Base-by-base conservation (phyloP, 73 alveolate genomes). In the Paramecium pentaurelia region DNA sequence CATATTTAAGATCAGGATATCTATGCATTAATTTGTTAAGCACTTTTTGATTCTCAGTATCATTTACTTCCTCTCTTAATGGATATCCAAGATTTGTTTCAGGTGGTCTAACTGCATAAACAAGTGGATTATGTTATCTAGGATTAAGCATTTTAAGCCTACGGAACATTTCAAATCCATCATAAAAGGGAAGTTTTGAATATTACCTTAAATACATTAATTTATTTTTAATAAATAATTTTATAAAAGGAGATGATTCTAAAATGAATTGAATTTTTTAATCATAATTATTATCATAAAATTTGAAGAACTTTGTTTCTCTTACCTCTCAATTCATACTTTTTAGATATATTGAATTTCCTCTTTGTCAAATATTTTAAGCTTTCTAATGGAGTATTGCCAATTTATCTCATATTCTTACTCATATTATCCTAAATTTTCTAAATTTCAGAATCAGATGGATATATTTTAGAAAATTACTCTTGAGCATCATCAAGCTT, bases 1-100 rank as follows among this genome's bases (percentile, higher is more conserved):
- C 91, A 80, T 80, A 80, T 45, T 80, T 80, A 9, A 80, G 54
- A 47, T 80, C 91, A 1, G 91, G 91, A 80, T 80, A 80, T 44
- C 91, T 5, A 14, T 45, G 44, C 47, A 80, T 32, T 25, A 80
- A 36, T 44, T 80, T 80, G 8, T 80, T 44, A 42, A 80, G 44
- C 27, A 49, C 75, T 47, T 80, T 80, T 44, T 42, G 42, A 18
- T 44, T 49, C 34, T 80, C 91, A 12, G 71, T 12, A 18, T 49
- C 71, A 27, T 27, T 80, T 8, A 80, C 16, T 49, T 27, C 51
- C 38, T 42, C 71, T 80, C 47, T 40, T 16, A 80, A 49, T 20
- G 91, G 91, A 80, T 45, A 80, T 44, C 91, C 91, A 16, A 27
- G 45, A 80, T 80, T 80, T n/a, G 47, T 22, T 20, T 80, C 58